Conservation (phyloP, 164 flowering plant genomes). For the Macadamia tetraphylla region DNA sequence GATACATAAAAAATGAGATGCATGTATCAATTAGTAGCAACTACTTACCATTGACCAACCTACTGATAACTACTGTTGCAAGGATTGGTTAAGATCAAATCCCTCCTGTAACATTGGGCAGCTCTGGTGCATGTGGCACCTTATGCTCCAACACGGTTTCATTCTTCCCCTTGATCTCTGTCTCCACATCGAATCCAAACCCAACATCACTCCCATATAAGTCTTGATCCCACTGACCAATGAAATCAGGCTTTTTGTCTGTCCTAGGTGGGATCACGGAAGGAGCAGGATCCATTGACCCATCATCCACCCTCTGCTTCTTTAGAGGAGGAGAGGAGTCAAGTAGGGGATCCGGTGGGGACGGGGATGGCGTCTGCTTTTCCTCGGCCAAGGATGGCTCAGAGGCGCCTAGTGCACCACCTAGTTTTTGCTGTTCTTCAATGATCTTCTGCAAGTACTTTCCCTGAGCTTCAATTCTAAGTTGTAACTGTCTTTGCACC, state of each 20-base stretch:
- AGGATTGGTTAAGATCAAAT: constrained; percentile 3
- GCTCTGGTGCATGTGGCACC: constrained; percentile 3
- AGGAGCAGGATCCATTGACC: constrained; percentile 6
- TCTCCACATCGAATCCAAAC: constrained; percentile 18
- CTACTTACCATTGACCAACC: not conserved
- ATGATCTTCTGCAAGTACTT: constrained; percentile 70
- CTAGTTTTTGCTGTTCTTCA: constrained; percentile 68
- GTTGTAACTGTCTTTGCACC: constrained; percentile 72
- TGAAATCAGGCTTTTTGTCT: constrained; percentile 20
- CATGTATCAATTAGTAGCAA: too few species aligned
- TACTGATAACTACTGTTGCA: too few species aligned
- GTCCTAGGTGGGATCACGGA: constrained; percentile 10
- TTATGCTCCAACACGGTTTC: constrained; percentile 9
- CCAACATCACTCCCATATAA: constrained; percentile 20
- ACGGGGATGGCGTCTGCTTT: constrained; percentile 17
- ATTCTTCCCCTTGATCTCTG: constrained; percentile 17
- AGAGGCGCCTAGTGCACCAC: constrained; percentile 34
- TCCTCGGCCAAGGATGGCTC: constrained; percentile 26
- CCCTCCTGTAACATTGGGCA: constrained; percentile 8
- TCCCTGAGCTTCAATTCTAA: constrained; percentile 75
- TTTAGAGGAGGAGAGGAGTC: constrained; percentile 29
- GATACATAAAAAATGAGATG: too few species aligned
- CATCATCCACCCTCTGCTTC: constrained; percentile 31
- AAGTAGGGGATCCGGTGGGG: constrained; percentile 17
- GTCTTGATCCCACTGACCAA: constrained; percentile 26